Evolutionary conservation across 441 rosid species (phyloP), one percentile per base, ranked within the genome.

Genomic region (Gossypium gossypioides): DNA sequence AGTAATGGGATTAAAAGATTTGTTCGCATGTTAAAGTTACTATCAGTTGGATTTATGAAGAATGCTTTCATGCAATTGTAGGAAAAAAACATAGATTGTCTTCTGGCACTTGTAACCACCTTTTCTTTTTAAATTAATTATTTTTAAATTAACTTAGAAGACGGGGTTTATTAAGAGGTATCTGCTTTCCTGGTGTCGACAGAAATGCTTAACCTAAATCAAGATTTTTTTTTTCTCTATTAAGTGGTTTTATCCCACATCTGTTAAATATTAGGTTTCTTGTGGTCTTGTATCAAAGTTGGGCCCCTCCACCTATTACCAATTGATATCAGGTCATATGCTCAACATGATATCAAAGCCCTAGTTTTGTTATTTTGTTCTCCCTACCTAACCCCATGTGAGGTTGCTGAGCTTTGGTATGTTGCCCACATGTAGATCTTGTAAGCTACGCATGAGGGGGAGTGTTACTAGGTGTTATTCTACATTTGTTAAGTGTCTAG

Each of bases 121-220:
- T 37, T 55, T 69, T 69, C 51, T 56, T 37, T 19, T 37, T 55
- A n/a, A 56, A 5, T 34, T 8, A 60, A 6, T n/a, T n/a, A n/a
- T 56, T 37, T 19, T 37, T 55, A n/a, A 56, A 5, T 34, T 8
- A 60, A 6, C 34, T 0, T 22, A 34, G 32, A 42, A 64, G 58
- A 57, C 10, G 48, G 69, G 44, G 6, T 6, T 29, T 62, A 16
- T 24, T 64, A 67, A 12, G 62, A 72, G 65, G 24, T 19, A 15
- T 42, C 15, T 73, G 73, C 29, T 6, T 65, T 2, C 0, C 16
- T 74, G 50, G 10, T 21, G 19, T 13, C 22, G 15, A 56, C 8
- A 42, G 13, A 34, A 62, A 21, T 70, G 60, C 74, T 52, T 60
- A 50, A 74, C 74, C 21, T 37, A 67, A 56, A 46, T 65, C 50